Conservation (phyloP, 2,329 filamentous ascomycete genomes). For the Capronia coronata region DNA sequence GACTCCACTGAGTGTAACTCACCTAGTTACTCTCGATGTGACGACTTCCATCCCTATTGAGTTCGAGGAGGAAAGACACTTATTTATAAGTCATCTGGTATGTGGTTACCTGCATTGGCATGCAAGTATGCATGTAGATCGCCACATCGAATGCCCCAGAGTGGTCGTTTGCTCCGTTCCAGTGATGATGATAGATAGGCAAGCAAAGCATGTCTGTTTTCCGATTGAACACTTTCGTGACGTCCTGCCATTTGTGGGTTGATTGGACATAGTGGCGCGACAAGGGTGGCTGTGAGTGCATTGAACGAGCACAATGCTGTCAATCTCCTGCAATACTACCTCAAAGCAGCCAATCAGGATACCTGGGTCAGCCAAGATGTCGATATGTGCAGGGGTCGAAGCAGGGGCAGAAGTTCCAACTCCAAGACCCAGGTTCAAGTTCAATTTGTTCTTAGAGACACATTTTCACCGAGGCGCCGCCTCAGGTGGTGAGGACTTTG, state of each 20-base stretch:
- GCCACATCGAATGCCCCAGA: neutral
- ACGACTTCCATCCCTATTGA: too few relatives aligned
- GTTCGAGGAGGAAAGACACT: too few relatives aligned
- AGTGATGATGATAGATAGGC: neutral
- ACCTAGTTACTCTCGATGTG: too few relatives aligned
- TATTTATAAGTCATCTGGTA: neutral
- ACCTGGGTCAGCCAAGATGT: constrained; percentile 4
- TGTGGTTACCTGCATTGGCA: neutral
- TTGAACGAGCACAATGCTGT: constrained; percentile 6
- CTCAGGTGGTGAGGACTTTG: too few relatives aligned
- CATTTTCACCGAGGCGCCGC: too few relatives aligned
- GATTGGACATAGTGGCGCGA: neutral
- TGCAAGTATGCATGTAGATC: neutral
- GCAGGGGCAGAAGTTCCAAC: too few relatives aligned
- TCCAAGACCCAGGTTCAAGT: too few relatives aligned
- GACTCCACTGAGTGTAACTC: too few relatives aligned
- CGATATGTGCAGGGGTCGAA: neutral
- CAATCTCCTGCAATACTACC: constrained; percentile 12
- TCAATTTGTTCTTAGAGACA: too few relatives aligned
- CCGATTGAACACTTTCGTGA: neutral
- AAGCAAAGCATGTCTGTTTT: too few relatives aligned
- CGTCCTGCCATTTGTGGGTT: too few relatives aligned
- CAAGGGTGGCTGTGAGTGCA: constrained; percentile 5
- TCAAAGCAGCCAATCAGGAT: constrained; percentile 6
- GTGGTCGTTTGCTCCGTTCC: neutral